Base-by-base conservation (phyloP, 768 basidiomycete species). In the Lenzites betulinus region DNA sequence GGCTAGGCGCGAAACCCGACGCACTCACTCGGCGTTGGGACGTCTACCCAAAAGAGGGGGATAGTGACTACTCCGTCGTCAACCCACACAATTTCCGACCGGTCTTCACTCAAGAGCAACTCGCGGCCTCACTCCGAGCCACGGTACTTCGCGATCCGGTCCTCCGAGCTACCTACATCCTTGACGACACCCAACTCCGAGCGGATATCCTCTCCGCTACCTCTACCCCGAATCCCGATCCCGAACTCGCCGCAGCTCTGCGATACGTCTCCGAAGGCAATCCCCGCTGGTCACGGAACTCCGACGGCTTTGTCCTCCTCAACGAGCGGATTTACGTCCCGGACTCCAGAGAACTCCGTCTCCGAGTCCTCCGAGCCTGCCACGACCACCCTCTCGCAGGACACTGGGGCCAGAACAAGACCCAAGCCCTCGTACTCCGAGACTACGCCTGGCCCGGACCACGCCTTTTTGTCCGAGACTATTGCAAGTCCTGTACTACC, bases 351-450 rank as follows among this genome's bases (percentile, higher is more conserved):
- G 51, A 74, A 59, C 68, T 73, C 36, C 59, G 53, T 1, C 60
- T 73, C 7, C 61, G 59, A 0, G 48, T 71, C 13, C 65, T 77
- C 11, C 56, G 64, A 11, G 13, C 54, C 3, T 46, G 58, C 5
- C 76, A 77, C 60, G 71, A 76, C 49, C 59, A 67, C 28, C 63
- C 61, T 2, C 54, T 69, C 0, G 57, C 71, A 0, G 72, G 75
- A 3, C 77, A 77, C 51, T 72, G 64, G 39, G 74, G 78, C 5
- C 64, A 67, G 39, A 66, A 61, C 23, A 56, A 56, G 60, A 62
- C 54, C 6, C 54, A 55, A 36, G 54, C 47, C 22, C 39, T 70
- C 1, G 51, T 74, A 12, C 39, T 36, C n/a, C 59, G 67, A n/a
- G 48, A 74, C 30, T 74, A 64, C 67, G 64, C 55, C 54, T 76